A percentile compares a stretch with the other conserved stretches of the same genome.
phyloP scores from a whole-genome alignment of 2,329 filamentous ascomycete genomes.

The Myriangium duriaei region DNA sequence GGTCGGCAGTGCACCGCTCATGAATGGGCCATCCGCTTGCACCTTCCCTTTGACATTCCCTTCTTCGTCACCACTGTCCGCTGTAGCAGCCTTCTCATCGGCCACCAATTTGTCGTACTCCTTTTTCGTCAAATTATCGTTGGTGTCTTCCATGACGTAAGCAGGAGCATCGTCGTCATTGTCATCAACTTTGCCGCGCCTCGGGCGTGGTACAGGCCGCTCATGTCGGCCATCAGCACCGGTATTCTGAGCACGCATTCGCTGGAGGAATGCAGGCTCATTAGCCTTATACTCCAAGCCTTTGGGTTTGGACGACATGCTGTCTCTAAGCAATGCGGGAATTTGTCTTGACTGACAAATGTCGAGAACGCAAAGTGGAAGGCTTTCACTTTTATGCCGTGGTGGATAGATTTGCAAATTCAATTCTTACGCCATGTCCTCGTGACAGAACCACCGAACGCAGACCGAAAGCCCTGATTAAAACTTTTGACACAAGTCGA shows the following conservation, averaged over 20 bases:
- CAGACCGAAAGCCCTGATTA: no score
- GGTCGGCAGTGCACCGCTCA: conserved; percentile 17
- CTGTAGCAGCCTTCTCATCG: conserved; percentile 3
- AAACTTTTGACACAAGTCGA: no score
- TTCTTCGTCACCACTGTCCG: conserved; percentile 10
- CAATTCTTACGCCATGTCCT: no score
- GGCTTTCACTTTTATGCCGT: no score
- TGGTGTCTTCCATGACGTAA: conserved; percentile 60
- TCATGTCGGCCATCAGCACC: conserved; percentile 35
- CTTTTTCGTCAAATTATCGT: conserved; percentile 45
- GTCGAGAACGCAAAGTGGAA: no score
- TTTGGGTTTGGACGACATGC: conserved; percentile 44
- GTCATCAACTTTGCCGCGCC: conserved; percentile 42
- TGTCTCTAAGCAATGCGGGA: neutral
- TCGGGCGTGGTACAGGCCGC: conserved; percentile 31
- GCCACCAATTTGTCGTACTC: conserved; percentile 30
- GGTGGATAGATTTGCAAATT: no score
- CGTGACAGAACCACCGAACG: no score
- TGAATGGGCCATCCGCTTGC: conserved; percentile 11
- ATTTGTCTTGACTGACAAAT: no score
- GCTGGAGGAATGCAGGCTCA: conserved; percentile 35
- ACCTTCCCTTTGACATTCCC: conserved; percentile 16
- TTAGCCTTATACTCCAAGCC: conserved; percentile 53
- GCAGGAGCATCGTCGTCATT: conserved; percentile 67
- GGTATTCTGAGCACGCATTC: conserved; percentile 39